Base-by-base conservation (phyloP, 768 basidiomycete genomes). In the Rhizopogon sp. region DNA sequence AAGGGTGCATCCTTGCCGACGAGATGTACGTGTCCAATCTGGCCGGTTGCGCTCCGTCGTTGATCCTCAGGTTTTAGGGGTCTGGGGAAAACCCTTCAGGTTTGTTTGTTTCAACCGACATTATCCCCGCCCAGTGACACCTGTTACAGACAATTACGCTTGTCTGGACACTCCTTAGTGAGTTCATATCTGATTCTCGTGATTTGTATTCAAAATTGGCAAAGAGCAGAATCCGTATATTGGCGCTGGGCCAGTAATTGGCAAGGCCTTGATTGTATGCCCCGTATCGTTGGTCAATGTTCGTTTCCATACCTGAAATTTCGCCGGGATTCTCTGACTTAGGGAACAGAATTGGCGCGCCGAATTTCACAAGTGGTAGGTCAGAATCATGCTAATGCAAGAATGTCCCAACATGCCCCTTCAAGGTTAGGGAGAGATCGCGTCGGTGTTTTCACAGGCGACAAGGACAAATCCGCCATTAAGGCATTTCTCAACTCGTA, bases 1-100 rank as follows among this genome's bases (percentile, higher is more conserved):
- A 90, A 65, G 96, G 96, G 1, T 95, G 93, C 62, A 97, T 99
- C 60, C 79, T 99, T 35, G 97, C 96, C 2, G 97, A 99, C 70
- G 97, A 98, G 64, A 96, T 97, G 93, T 92, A 58, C 35, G 70
- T 57, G 40, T 39, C 52, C 14, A 14, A 3, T 37, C 9, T 37
- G 47, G 22, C 5, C 20, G 13, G 14, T 37, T 22, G 11, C 55
- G 20, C 8, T 10, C 16, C 8, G 9, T 40, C 29, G 31, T 52
- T 46, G 53, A 52, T 37, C 5, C 9, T 3, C 20, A 16, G 33
- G 35, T 56, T 37, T 17, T 76, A 87, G 95, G 95, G 96, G 96
- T 49, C 81, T 99, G 49, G 97, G 97, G n/a, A 99, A 99, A 75
- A 97, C 94, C 1, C 71, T 93, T 7, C 90, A 92, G 76, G 88